These are phyloP conservation scores for Ambrosia hybrid DNA, from an alignment of 140 eudicot genomes.

Conservation along the genomic window DNA sequence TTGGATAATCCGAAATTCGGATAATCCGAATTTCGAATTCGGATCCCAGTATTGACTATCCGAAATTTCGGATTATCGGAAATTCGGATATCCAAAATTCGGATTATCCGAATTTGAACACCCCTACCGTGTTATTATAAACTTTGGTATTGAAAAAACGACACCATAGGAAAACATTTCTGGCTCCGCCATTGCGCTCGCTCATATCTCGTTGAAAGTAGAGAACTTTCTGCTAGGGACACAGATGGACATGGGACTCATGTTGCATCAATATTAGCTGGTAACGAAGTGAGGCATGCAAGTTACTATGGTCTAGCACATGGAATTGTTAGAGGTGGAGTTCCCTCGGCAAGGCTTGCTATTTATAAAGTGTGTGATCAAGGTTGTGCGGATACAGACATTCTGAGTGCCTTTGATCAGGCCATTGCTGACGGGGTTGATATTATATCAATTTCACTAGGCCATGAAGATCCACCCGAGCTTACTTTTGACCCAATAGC, in stretches of 20 bases:
- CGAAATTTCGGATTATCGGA: no score
- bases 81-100: no score
- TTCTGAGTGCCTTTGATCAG: neutral
- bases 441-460: constrained; percentile 19
- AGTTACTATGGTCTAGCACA: constrained; percentile 34
- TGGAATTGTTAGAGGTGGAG: constrained; percentile 43
- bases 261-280: constrained; percentile 35
- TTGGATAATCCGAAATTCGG: no score
- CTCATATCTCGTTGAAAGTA: neutral
- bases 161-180: no score
- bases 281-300: constrained; percentile 17
- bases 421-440: no score
- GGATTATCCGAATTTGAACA: no score
- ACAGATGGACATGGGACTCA: constrained; percentile 42
- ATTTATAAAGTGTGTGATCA: constrained; percentile 34
- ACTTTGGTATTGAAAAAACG: no score
- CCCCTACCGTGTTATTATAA: no score
- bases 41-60: no score
- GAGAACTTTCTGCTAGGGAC: constrained; percentile 26
- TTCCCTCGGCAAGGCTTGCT: constrained; percentile 38
- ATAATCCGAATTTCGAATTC: no score
- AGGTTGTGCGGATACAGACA: constrained; percentile 12
- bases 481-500: neutral
- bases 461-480: neutral
- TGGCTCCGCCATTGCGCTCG: constrained; percentile 16